Percentiles rank a stretch among this genome's conserved stretches.
Evolutionary conservation across 78 protist species (phyloP).

Genomic region (Dictyostelium firmibasis): DNA sequence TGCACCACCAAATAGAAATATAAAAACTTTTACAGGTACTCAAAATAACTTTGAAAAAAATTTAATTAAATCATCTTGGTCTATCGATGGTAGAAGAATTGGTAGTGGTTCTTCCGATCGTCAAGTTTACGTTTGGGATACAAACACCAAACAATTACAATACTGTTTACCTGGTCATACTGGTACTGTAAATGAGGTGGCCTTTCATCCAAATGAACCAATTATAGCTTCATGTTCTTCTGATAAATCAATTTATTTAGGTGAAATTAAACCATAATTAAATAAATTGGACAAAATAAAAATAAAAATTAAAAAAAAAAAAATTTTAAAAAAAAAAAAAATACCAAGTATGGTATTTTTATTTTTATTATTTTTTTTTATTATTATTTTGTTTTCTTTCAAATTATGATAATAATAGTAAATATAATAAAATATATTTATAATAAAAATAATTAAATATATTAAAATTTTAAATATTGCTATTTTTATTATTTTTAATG

Average conservation of each 20-base stretch:
- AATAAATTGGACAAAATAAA: neutral
- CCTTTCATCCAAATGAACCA: conserved; percentile 93
- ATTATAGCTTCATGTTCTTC: conserved; percentile 83
- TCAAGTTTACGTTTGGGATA: conserved; percentile 88
- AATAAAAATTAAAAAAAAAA: neutral
- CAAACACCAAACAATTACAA: conserved; percentile 22
- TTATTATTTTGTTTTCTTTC: too few relatives aligned
- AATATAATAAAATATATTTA: too few relatives aligned
- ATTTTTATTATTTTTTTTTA: too few relatives aligned
- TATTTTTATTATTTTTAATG: too few relatives aligned
- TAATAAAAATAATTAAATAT: too few relatives aligned
- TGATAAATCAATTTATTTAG: conserved; percentile 85
- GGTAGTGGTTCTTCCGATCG: conserved; percentile 88
- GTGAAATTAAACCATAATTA: conserved; percentile 79
- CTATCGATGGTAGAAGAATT: conserved; percentile 84
- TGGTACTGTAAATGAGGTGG: conserved; percentile 89
- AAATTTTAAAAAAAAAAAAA: neutral
- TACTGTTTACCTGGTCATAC: conserved; percentile 92
- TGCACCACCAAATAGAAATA: conserved; percentile 74
- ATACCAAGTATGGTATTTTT: too few relatives aligned
- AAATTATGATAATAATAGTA: too few relatives aligned
- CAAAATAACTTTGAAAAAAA: conserved; percentile 89
- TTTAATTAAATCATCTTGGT: conserved; percentile 86
- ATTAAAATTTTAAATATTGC: too few relatives aligned
- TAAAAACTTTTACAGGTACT: conserved; percentile 60